Evolutionary conservation across 768 basidiomycete genomes (phyloP).

Genomic region (Dacryopinax primogenitus): DNA sequence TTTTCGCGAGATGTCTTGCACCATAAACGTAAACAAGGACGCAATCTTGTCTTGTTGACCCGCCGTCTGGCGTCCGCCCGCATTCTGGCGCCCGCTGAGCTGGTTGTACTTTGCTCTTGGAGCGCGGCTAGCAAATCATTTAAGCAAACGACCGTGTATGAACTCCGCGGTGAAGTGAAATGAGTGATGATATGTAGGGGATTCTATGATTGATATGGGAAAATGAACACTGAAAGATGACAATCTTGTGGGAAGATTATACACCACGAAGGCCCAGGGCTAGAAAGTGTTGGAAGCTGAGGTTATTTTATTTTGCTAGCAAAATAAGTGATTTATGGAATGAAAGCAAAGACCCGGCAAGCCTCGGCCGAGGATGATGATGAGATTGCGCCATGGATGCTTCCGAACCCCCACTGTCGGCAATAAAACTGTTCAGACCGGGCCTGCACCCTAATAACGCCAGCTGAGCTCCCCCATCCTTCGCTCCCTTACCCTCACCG

Average conservation of each 20-base stretch:
- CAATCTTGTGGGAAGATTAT: neutral
- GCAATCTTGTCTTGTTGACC: neutral
- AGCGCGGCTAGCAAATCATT: slow-evolving; percentile 3
- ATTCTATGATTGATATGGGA: neutral
- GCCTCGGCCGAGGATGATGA: neutral
- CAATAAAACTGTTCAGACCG: neutral
- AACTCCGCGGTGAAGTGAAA: slow-evolving; percentile 5
- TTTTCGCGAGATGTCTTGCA: neutral
- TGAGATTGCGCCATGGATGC: slow-evolving; percentile 6
- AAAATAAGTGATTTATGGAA: neutral
- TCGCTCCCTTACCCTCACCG: slow-evolving; percentile 14
- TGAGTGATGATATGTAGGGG: neutral
- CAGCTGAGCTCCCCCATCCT: slow-evolving; percentile 8
- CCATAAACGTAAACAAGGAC: slow-evolving; percentile 3
- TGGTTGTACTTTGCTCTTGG: neutral
- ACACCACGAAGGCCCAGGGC: neutral
- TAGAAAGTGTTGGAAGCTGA: neutral
- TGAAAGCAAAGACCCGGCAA: neutral
- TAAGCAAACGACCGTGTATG: neutral
- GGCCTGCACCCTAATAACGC: neutral
- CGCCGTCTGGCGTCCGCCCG: neutral
- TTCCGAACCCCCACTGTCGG: neutral
- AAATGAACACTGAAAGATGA: neutral
- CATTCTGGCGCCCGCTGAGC: neutral
- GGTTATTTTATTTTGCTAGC: neutral